Evolutionary conservation across 176 grass and related monocot species (phyloP), one percentile per base, ranked within the genome.

Genomic region (Eremochloa ophiuroides): DNA sequence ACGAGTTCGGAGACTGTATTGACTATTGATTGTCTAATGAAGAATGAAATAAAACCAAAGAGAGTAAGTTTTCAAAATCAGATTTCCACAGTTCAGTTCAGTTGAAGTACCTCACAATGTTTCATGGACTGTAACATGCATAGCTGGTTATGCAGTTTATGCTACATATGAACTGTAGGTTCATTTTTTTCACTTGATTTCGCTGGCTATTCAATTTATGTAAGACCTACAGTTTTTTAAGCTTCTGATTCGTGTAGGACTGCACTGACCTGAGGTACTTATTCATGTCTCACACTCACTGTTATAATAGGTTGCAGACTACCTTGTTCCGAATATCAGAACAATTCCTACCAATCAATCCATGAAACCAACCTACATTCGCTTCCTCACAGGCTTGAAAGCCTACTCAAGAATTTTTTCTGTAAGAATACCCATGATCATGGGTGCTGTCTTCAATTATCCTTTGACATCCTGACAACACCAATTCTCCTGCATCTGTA

Each of bases 371-470:
- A 91, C 90, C n/a, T 98, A 98, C 66, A 91, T 95, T 80, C 90
- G 90, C 66, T 98, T 95, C 76, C 96, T 98, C 82, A 98, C 96
- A 35, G 96, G 96, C 86, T 86, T 95, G 86, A 95, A 95, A 84
- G 96, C 96, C 18, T 98, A 98, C 84, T 93, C 96, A 69, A 90
- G 90, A 87, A 98, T 98, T 58, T 95, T 98, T 95, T 93, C 92
- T 76, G 93, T 98, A 87, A 76, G 80, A 84, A 79, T 20, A 62
- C 6, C 18, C 59, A 62, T 31, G 38, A 79, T 29, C 27, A 47
- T 34, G 38, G 74, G 70, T 16, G 47, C 15, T 30, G 8, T 60
- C 74, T 77, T 85, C 29, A 73, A 8, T 66, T 90, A 78, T 83
- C 78, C 13, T 33, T 63, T 77, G 25, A 37, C 15, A 51, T 80